Base-by-base conservation (phyloP, 805 yeast genomes). In the Blastobotrys chiropterorum region DNA sequence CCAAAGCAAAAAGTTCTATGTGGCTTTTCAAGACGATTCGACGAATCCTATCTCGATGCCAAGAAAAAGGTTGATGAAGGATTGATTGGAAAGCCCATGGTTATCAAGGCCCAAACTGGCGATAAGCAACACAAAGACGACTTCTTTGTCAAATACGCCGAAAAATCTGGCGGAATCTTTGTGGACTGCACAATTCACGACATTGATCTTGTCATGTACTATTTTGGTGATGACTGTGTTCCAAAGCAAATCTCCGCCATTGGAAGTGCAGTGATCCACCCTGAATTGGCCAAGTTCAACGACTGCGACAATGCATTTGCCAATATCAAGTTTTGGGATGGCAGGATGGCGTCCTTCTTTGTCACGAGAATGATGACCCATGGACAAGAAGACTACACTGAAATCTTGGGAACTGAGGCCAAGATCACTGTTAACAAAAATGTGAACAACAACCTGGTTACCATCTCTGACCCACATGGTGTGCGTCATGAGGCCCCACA, bases 141-240 rank as follows among this genome's bases (percentile, higher is more conserved):
- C 8, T 50, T 50, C 43, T 55, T 60, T 26, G 40, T 55, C 49
- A 51, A 56, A 39, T 60, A 57, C 46, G 49, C 55, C 50, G 56
- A 52, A 38, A 45, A 38, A 26, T 60, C 64, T 4, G 63, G 64
- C 16, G 61, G 64, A 13, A 60, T 60, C 57, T 57, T 60, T 38
- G 56, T 60, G n/a, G 63, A 60, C 48, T 52, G 55, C 44, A 44
- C 45, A 14, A 58, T 60, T 15, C 63, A 60, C 41, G 63, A 60
- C 42, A 48, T 60, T 38, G 63, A 60, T 44, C 47, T 50, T 19
- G 52, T 56, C 50, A 48, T 58, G 16, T 58, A 44, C 49, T 50
- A 58, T n/a, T 21, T 53, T 13, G 61, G 61, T 8, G 50, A 44
- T 31, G 59, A 58, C 30, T 22, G 20, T 16, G n/a, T 11, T 6